A percentile compares a stretch with the other conserved stretches of the same genome.
Evolutionary conservation across 306 rosid genomes (phyloP).

Genomic region (Begonia masoniana): DNA sequence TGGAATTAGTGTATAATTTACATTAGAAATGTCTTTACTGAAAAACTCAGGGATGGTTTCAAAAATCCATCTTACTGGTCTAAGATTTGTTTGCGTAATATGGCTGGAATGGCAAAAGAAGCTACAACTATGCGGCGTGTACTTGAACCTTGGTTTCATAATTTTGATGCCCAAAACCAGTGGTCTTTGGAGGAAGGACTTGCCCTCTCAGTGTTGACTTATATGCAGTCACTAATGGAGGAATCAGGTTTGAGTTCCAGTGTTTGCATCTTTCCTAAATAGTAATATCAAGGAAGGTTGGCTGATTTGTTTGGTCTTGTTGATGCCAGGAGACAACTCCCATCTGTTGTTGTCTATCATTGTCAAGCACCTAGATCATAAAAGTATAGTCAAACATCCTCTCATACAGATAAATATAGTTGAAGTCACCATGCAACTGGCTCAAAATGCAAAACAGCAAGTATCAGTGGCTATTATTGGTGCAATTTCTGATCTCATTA

Average conservation of each 20-base stretch:
- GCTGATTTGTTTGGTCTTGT: constrained; percentile 7
- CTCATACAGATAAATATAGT: constrained; percentile 47
- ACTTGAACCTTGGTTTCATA: constrained; percentile 80
- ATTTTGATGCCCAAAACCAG: constrained; percentile 59
- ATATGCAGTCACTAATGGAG: constrained; percentile 59
- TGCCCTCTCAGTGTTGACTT: constrained; percentile 48
- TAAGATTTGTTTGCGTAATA: constrained; percentile 64
- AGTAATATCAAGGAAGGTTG: not conserved
- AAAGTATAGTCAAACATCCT: constrained; percentile 65
- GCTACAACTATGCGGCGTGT: constrained; percentile 72
- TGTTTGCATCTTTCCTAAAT: not conserved
- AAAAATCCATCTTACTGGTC: constrained; percentile 83
- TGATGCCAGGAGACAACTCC: constrained; percentile 60
- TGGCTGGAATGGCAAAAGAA: constrained; percentile 71
- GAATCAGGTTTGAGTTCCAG: constrained; percentile 57
- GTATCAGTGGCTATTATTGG: constrained; percentile 53
- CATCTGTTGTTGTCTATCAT: constrained; percentile 63
- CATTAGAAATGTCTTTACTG: too few species aligned
- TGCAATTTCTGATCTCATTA: constrained; percentile 67
- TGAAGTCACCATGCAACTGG: constrained; percentile 49
- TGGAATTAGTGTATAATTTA: too few species aligned
- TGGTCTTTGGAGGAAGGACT: constrained; percentile 75
- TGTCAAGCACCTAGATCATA: constrained; percentile 97
- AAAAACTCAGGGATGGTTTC: constrained; percentile 33
- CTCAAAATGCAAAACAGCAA: constrained; percentile 51